A percentile compares a stretch with the other conserved stretches of the same genome.
Evolutionary conservation across 805 yeast species (phyloP).

Genomic region (Candida coleopterorum): DNA sequence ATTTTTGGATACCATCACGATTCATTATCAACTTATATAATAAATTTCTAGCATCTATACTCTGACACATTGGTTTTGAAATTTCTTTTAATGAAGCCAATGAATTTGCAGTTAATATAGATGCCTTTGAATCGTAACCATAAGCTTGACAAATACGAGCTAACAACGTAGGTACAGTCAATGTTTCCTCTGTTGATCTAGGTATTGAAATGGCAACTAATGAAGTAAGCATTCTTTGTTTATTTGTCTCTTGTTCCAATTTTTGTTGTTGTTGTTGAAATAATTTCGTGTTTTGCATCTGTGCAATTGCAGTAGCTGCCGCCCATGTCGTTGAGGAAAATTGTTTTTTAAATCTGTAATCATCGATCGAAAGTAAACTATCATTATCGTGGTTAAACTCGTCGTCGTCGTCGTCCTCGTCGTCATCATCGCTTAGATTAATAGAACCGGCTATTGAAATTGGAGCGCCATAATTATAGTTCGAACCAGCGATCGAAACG

Average conservation of each 20-base stretch:
- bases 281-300: slow-evolving; percentile 39
- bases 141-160: slow-evolving; percentile 66
- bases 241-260: slow-evolving; percentile 24
- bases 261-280: slow-evolving; percentile 16
- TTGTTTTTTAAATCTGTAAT: slow-evolving; percentile 11
- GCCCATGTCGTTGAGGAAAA: slow-evolving; percentile 37
- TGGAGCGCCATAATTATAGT: slow-evolving; percentile 29
- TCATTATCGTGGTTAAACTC: slow-evolving; percentile 27
- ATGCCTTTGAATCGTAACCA: slow-evolving; percentile 68
- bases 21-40: slow-evolving; percentile 24
- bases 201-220: slow-evolving; percentile 70
- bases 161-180: slow-evolving; percentile 66
- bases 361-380: slow-evolving; percentile 25
- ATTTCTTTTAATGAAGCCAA: slow-evolving; percentile 61
- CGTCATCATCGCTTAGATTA: slow-evolving; percentile 49
- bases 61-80: slow-evolving; percentile 12
- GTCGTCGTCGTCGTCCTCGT: too few relatives aligned
- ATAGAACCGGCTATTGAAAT: slow-evolving; percentile 29
- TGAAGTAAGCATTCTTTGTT: slow-evolving; percentile 34
- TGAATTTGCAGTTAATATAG: slow-evolving; percentile 66
- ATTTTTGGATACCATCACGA: slow-evolving; percentile 19
- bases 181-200: slow-evolving; percentile 71
- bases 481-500: slow-evolving; percentile 60
- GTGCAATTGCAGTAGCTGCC: slow-evolving; percentile 58
- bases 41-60: slow-evolving; percentile 9